These are phyloP conservation scores for Colletotrichum coccodes DNA, from an alignment of 2,329 filamentous ascomycete species.

Conservation along the genomic window DNA sequence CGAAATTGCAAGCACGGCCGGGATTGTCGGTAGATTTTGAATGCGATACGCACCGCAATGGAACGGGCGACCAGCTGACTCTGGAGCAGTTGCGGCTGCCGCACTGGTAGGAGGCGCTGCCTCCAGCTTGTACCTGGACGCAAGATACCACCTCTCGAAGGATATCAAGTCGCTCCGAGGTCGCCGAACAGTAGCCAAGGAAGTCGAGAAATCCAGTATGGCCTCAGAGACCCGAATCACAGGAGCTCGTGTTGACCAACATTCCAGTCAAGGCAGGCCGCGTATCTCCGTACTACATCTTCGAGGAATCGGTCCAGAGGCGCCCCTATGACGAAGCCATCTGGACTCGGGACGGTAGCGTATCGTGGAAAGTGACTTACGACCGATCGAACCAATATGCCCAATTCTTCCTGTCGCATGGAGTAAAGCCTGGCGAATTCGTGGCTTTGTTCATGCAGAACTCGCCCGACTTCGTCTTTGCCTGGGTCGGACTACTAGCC, in stretches of 20 bases:
- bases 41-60: not conserved
- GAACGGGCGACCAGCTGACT: not conserved
- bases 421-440: slow-evolving; percentile 67
- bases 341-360: slow-evolving; percentile 72
- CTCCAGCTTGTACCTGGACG: slow-evolving; percentile 66
- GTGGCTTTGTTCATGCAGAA: slow-evolving; percentile 76
- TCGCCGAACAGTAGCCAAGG: slow-evolving; percentile 43
- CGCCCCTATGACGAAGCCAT: slow-evolving; percentile 67
- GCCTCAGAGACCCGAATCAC: accelerated
- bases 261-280: slow-evolving; percentile 58
- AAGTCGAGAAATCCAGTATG: slow-evolving; percentile 46
- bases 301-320: slow-evolving; percentile 65
- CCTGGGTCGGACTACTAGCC: slow-evolving; percentile 71
- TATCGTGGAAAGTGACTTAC: slow-evolving; percentile 67
- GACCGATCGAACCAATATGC: slow-evolving; percentile 69
- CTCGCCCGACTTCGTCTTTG: slow-evolving; percentile 73
- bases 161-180: slow-evolving; percentile 63
- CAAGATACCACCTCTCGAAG: slow-evolving; percentile 73
- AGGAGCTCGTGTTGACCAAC: slow-evolving; percentile 44
- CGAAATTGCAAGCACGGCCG: not conserved
- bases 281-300: slow-evolving; percentile 72
- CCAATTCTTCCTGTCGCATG: slow-evolving; percentile 68
- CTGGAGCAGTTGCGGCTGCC: slow-evolving; percentile 45
- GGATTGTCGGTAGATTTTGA: not conserved
- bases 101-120: slow-evolving; percentile 45